Base-by-base conservation (phyloP, 768 basidiomycete genomes). In the Nidularia pulvinata region DNA sequence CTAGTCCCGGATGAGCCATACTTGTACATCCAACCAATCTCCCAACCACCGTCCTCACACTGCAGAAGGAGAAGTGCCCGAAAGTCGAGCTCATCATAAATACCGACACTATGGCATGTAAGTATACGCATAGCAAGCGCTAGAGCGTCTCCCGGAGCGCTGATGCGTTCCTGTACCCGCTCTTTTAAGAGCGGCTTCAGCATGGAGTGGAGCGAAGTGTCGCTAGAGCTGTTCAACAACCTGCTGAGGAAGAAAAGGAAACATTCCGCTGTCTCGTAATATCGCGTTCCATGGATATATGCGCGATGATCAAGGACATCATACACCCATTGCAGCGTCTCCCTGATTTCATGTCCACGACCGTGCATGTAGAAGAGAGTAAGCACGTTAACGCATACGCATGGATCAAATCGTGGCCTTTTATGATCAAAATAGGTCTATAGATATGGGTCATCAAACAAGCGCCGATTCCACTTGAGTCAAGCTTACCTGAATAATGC, bases 81-180 rank as follows among this genome's bases (percentile, higher is more conserved):
- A 6, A 81, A 56, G 60, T 85, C 84, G 1, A 73, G 64, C 14
- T 76, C 67, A 58, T 80, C 67, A 30, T 61, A 58, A 14, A 82
- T 48, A 6, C 74, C 79, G 10, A 79, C 66, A 9, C 62, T 67
- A 1, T 69, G 62, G 39, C 77, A 77, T 1, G 74, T 75, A 16
- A 81, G 55, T 45, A 86, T 69, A 0, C 83, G 81, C 79, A 83
- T 81, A 0, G 81, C 78, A 2, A 85, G 75, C 5, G 80, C 79
- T 14, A 83, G 64, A 1, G 83, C 71, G 58, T 82, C 82, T 22
- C 78, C 81, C 5, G 70, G 63, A 1, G 67, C 70, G 7, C 81
- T 81, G 19, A 80, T 70, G 5, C 78, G 75, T 61, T 85, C 83
- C 49, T 69, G 69, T 7, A 81, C 57, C 6, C 82, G 74, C 53